These are phyloP conservation scores for Aspergillus melleus DNA, from an alignment of 2,329 filamentous ascomycete genomes.

Conservation along the genomic window DNA sequence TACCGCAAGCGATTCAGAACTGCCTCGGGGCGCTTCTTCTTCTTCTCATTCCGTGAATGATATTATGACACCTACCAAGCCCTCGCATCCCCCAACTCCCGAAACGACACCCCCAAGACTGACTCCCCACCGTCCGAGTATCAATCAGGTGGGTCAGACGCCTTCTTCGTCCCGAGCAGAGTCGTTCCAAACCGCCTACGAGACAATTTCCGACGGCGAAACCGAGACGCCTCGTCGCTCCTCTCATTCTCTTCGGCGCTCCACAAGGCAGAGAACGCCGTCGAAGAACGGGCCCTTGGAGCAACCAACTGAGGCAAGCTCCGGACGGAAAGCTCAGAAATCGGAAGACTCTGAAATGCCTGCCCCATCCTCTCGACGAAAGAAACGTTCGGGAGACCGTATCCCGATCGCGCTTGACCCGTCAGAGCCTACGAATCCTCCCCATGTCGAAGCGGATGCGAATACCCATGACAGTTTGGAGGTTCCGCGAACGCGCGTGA, in stretches of 20 bases:
- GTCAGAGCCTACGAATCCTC: constrained; percentile 3
- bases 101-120: constrained; percentile 70
- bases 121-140: constrained; percentile 36
- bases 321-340: background rate
- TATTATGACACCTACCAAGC: constrained; percentile 60
- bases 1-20: constrained; percentile 19
- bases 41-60: constrained; percentile 24
- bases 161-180: constrained; percentile 62
- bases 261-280: constrained; percentile 19
- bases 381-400: constrained; percentile 1
- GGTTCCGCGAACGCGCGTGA: constrained; percentile 26
- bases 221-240: constrained; percentile 34
- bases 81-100: constrained; percentile 70
- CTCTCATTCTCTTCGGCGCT: constrained; percentile 20
- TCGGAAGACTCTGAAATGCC: background rate
- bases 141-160: constrained; percentile 55
- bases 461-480: constrained; percentile 17
- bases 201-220: constrained; percentile 65
- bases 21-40: constrained; percentile 25
- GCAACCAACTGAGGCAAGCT: background rate
- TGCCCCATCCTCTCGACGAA: constrained; percentile 5
- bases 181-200: constrained; percentile 71
- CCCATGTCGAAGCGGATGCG: constrained; percentile 10
- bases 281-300: constrained; percentile 25
- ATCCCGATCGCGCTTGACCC: constrained; percentile 1